Evolutionary conservation across 2,329 filamentous ascomycete genomes (phyloP).

Genomic region (Scortechinia acanthostroma): DNA sequence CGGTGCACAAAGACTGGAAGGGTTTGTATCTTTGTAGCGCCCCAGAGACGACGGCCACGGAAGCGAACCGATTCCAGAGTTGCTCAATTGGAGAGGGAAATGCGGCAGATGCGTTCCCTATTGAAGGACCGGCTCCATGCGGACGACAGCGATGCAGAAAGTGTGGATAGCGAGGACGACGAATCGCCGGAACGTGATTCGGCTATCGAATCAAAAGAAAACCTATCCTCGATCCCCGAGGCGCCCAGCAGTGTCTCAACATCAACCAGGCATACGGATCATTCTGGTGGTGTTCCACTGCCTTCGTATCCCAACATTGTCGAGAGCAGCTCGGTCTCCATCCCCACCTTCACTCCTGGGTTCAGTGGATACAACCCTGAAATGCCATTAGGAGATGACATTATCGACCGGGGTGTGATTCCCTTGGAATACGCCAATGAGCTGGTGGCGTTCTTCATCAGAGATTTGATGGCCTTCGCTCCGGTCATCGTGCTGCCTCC

Average conservation of each 20-base stretch:
- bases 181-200: too few species aligned
- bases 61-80: constrained; percentile 24
- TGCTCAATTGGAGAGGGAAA: constrained; percentile 22
- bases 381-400: too few species aligned
- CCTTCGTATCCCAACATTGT: too few species aligned
- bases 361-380: too few species aligned
- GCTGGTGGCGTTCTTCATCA: background rate
- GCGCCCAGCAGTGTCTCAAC: too few species aligned
- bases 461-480: background rate
- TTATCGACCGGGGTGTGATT: background rate
- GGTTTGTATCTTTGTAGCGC: constrained; percentile 21
- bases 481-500: background rate
- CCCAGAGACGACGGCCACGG: constrained; percentile 21
- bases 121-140: constrained; percentile 19
- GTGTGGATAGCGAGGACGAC: too few species aligned
- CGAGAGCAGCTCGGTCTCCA: too few species aligned
- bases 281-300: too few species aligned
- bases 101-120: constrained; percentile 23
- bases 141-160: constrained; percentile 7
- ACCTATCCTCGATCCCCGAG: too few species aligned
- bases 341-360: too few species aligned
- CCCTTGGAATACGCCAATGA: background rate
- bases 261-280: too few species aligned
- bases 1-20: constrained; percentile 21
- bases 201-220: too few species aligned